Percentiles rank a stretch among this genome's conserved stretches.
These are phyloP conservation scores for Proliferodiscus dingleyae DNA, from an alignment of 2,329 filamentous ascomycete species.

Conservation along the genomic window DNA sequence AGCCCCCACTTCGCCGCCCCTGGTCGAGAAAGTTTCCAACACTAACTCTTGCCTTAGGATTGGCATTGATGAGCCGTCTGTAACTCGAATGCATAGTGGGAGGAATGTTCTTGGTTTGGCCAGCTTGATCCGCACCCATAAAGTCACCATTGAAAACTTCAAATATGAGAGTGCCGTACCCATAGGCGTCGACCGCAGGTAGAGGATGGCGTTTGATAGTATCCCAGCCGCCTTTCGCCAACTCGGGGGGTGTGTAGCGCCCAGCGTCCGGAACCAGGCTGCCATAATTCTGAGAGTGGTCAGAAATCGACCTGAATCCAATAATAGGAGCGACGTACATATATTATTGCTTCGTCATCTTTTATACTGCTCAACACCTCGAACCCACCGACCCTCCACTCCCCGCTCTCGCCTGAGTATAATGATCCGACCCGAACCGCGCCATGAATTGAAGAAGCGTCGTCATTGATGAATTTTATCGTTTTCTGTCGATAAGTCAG, in stretches of 20 bases:
- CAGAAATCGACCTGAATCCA: neutral
- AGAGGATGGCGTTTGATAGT: slow-evolving; percentile 77
- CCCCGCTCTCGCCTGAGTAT: slow-evolving; percentile 91
- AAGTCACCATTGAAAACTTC: slow-evolving; percentile 91
- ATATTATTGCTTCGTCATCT: slow-evolving; percentile 90
- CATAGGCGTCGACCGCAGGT: slow-evolving; percentile 80
- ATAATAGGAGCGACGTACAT: slow-evolving; percentile 43
- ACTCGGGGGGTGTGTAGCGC: slow-evolving; percentile 81
- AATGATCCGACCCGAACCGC: slow-evolving; percentile 79
- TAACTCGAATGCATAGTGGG: slow-evolving; percentile 87
- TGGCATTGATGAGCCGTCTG: slow-evolving; percentile 80
- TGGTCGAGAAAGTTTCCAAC: slow-evolving; percentile 86
- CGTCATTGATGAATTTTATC: slow-evolving; percentile 91
- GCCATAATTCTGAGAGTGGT: slow-evolving; percentile 63
- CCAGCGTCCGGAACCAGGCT: slow-evolving; percentile 80
- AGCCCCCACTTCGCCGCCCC: slow-evolving; percentile 73
- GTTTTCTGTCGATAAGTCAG: slow-evolving; percentile 57
- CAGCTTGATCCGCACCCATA: slow-evolving; percentile 69
- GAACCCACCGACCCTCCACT: slow-evolving; percentile 95
- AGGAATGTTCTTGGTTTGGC: slow-evolving; percentile 81
- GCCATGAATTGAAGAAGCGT: slow-evolving; percentile 87
- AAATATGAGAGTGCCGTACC: slow-evolving; percentile 76
- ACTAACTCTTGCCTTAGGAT: slow-evolving; percentile 82
- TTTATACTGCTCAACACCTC: slow-evolving; percentile 93
- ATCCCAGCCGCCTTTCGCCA: slow-evolving; percentile 86